Conservation (phyloP, 495 filamentous ascomycete genomes). For the Penicillium atrosanguineum region DNA sequence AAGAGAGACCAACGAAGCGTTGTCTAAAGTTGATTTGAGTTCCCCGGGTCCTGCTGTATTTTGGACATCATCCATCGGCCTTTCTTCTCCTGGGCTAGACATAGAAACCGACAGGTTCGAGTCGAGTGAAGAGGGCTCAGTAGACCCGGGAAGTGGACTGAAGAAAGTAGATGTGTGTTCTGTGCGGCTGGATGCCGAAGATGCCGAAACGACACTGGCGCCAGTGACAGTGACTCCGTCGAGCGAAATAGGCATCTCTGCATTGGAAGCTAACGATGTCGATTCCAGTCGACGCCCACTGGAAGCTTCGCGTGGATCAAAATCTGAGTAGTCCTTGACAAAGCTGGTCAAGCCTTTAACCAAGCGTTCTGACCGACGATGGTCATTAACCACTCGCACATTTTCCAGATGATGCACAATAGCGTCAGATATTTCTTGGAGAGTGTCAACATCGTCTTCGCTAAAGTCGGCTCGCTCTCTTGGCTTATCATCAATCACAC, state of each 20-base stretch:
- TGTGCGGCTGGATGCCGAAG: slow-evolving; percentile 1
- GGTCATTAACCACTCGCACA: slow-evolving; percentile 25
- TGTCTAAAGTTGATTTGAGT: background rate
- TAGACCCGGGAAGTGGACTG: background rate
- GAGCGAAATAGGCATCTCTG: background rate
- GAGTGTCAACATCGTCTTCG: slow-evolving; percentile 21
- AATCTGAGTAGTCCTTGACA: slow-evolving; percentile 27
- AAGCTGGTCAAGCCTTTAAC: slow-evolving; percentile 34
- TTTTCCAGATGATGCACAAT: slow-evolving; percentile 34
- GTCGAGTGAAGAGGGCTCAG: slow-evolving; percentile 14
- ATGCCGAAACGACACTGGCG: background rate
- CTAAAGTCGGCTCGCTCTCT: slow-evolving; percentile 27
- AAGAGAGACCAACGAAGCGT: slow-evolving; percentile 3
- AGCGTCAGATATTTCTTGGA: slow-evolving; percentile 35
- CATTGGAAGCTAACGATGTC: slow-evolving; percentile 1
- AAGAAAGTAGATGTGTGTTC: slow-evolving; percentile 5
- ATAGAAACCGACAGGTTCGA: slow-evolving; percentile 12
- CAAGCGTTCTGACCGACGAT: slow-evolving; percentile 27
- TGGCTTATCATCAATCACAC: slow-evolving; percentile 56
- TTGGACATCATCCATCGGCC: slow-evolving; percentile 6
- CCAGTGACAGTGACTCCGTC: background rate
- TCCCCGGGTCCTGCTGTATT: background rate
- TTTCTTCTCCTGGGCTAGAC: slow-evolving; percentile 13
- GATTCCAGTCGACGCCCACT: slow-evolving; percentile 9
- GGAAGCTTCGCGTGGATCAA: slow-evolving; percentile 25